Conservation (phyloP, 2,329 filamentous ascomycete species). For the Penicillium sp. region DNA sequence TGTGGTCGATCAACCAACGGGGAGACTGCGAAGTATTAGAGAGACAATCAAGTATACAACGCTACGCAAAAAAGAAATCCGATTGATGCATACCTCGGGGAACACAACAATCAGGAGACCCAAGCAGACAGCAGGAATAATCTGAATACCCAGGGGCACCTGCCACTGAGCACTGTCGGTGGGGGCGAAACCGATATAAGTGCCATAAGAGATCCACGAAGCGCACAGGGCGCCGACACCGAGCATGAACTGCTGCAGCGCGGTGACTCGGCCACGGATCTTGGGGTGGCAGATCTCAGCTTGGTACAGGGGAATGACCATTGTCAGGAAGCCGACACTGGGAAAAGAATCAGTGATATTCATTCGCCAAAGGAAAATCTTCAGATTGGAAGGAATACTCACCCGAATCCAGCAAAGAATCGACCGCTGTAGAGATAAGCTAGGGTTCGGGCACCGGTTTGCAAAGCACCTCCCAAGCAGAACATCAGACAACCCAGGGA, state of each 20-base stretch:
- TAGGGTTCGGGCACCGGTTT: slow-evolving; percentile 67
- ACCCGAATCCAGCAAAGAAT: slow-evolving; percentile 62
- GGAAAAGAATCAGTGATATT: slow-evolving; percentile 37
- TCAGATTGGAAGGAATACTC: slow-evolving; percentile 25
- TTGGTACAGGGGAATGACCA: slow-evolving; percentile 74
- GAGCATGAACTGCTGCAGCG: slow-evolving; percentile 81
- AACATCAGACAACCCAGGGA: slow-evolving; percentile 72
- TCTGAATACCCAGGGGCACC: slow-evolving; percentile 69
- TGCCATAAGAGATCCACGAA: slow-evolving; percentile 73
- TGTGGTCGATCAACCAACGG: slow-evolving; percentile 76
- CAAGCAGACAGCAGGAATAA: slow-evolving; percentile 67
- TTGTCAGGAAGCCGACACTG: slow-evolving; percentile 63
- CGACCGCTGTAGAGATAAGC: slow-evolving; percentile 71
- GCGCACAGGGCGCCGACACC: slow-evolving; percentile 74
- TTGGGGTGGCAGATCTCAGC: slow-evolving; percentile 77
- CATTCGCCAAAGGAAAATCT: slow-evolving; percentile 35
- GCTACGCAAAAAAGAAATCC: neutral
- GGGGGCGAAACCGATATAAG: slow-evolving; percentile 55
- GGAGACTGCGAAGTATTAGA: slow-evolving; percentile 48
- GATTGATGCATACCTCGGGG: slow-evolving; percentile 58
- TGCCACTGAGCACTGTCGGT: slow-evolving; percentile 61
- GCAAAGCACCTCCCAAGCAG: slow-evolving; percentile 70
- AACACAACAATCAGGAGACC: slow-evolving; percentile 71
- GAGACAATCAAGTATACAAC: neutral
- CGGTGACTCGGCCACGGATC: slow-evolving; percentile 75